Base-by-base conservation (phyloP, 306 rosid genomes). In the Rubus parviflorus region DNA sequence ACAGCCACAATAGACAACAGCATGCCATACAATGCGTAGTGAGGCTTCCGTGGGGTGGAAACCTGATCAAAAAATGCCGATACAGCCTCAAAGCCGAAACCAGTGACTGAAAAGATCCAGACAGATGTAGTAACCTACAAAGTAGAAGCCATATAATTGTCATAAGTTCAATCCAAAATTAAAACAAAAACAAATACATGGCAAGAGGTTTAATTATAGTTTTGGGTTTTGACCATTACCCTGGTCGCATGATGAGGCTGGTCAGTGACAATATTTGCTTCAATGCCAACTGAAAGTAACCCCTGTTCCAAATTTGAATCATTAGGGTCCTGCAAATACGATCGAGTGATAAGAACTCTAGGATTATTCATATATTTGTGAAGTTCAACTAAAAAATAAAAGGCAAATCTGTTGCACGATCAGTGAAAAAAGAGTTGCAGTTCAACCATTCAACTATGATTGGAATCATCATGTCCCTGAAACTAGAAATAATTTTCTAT, bases 51-150 rank as follows among this genome's bases (percentile, higher is more conserved):
- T 54, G 52, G 15, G 53, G 66, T n/a, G 40, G 76, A 54, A 12
- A 41, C 14, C 52, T 73, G 76, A 56, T 73, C 66, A 20, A 73
- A 73, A 41, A 0, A 16, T 6, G 65, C 40, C 0, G 76, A 72
- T 4, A 40, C 60, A 1, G 30, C 60, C 43, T 72, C 76, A 35
- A 54, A 16, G 40, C 20, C 4, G 8, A 72, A 23, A 9, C 15
- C 66, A 53, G 0, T n/a, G n/a, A n/a, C n/a, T n/a, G n/a, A n/a
- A n/a, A n/a, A n/a, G n/a, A n/a, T n/a, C n/a, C n/a, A n/a, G n/a
- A n/a, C n/a, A n/a, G n/a, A n/a, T n/a, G n/a, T n/a, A n/a, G n/a
- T 25, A 23, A 23, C 9, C 66, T 60, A 60, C 66, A 63, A 15
- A 63, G 13, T 6, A 6, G 51, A 23, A 11, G 41, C 51, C 61